Percentiles rank a stretch among this genome's conserved stretches.
phyloP scores from a whole-genome alignment of 2,329 filamentous ascomycete genomes.

The Aspergillus sp. region DNA sequence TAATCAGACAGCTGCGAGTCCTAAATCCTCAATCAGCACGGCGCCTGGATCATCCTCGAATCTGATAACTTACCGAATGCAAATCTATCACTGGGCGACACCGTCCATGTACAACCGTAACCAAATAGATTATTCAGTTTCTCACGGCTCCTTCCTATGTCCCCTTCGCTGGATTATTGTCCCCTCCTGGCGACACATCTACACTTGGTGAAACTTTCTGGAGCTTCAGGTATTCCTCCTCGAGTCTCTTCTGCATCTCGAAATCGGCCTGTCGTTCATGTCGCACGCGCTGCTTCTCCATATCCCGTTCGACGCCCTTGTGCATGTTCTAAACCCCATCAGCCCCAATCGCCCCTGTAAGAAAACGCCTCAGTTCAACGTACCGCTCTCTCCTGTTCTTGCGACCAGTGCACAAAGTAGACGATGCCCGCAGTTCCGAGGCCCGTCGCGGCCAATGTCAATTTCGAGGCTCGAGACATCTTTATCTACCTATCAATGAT shows the following conservation, averaged over 20 bases:
- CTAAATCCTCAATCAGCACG: not conserved
- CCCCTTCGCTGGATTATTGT: slow-evolving; percentile 18
- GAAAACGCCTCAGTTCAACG: slow-evolving; percentile 29
- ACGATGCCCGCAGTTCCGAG: slow-evolving; percentile 75
- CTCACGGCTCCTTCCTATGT: slow-evolving; percentile 13
- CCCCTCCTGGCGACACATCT: slow-evolving; percentile 21
- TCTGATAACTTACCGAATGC: slow-evolving; percentile 5
- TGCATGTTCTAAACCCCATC: slow-evolving; percentile 70
- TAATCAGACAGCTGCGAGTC: not conserved
- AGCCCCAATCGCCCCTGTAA: not conserved
- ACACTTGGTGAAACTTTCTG: slow-evolving; percentile 69
- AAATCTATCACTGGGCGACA: not conserved
- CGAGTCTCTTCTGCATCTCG: slow-evolving; percentile 80
- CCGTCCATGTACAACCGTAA: not conserved
- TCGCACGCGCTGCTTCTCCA: slow-evolving; percentile 90
- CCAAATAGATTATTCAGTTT: not conserved
- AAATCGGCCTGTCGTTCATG: slow-evolving; percentile 91
- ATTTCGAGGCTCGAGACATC: slow-evolving; percentile 90
- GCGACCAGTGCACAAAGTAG: slow-evolving; percentile 83
- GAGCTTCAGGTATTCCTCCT: slow-evolving; percentile 85
- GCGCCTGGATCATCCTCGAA: not conserved
- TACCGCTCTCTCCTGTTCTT: slow-evolving; percentile 80
- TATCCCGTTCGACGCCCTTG: slow-evolving; percentile 85
- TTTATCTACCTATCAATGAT: not conserved
- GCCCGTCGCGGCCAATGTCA: slow-evolving; percentile 77